phyloP scores from a whole-genome alignment of 352 stramenopile species.

The Halophytophthora batemanensis region DNA sequence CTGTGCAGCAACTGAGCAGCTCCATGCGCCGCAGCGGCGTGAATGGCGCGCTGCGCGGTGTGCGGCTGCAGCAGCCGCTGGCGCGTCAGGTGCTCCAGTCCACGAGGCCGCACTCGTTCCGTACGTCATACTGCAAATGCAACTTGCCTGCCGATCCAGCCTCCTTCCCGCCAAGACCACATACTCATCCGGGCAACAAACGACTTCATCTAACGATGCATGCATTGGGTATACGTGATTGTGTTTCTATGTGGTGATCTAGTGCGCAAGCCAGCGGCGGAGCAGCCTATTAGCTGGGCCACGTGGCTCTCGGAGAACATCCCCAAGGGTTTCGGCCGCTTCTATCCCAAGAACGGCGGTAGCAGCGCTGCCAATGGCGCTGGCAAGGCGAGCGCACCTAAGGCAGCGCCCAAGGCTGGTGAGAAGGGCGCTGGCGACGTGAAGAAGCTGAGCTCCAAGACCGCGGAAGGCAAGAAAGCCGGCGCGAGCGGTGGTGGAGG shows the following conservation, averaged over 20 bases:
- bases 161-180: too few species aligned
- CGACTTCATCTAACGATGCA: background rate
- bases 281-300: slow-evolving; percentile 58
- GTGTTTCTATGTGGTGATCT: background rate
- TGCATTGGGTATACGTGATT: background rate
- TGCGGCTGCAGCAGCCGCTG: slow-evolving; percentile 32
- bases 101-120: slow-evolving; percentile 46
- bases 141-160: background rate
- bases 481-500: slow-evolving; percentile 31
- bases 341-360: slow-evolving; percentile 80
- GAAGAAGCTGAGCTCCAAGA: slow-evolving; percentile 76
- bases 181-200: too few species aligned
- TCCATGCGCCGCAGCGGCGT: slow-evolving; percentile 57
- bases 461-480: slow-evolving; percentile 26
- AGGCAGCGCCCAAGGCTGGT: slow-evolving; percentile 39
- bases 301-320: slow-evolving; percentile 83
- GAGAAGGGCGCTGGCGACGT: slow-evolving; percentile 47
- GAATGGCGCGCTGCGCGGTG: slow-evolving; percentile 23
- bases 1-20: slow-evolving; percentile 58
- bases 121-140: slow-evolving; percentile 28
- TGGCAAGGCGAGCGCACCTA: slow-evolving; percentile 43
- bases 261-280: slow-evolving; percentile 44
- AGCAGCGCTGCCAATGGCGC: slow-evolving; percentile 34
- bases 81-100: slow-evolving; percentile 50
- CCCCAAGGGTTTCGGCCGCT: slow-evolving; percentile 68